Evolutionary conservation across 2,329 filamentous ascomycete species (phyloP), one percentile per base, ranked within the genome.

Genomic region (Alternaria triticimaculans): DNA sequence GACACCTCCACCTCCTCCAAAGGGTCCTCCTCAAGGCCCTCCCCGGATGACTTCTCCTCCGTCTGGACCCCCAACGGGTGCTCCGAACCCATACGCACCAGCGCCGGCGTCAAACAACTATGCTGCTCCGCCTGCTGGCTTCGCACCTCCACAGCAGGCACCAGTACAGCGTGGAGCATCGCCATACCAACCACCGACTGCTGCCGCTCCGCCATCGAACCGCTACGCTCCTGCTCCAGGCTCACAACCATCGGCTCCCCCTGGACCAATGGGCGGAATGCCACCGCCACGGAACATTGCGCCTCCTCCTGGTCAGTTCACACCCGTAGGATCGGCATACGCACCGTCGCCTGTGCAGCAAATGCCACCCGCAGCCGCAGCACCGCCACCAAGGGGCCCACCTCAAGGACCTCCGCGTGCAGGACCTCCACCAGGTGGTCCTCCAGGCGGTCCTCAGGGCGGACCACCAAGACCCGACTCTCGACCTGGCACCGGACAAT

Each of bases 141-240:
- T 82, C 81, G 67, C 84, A 80, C 79, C 83, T 33, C 80, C 74
- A 69, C 79, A 72, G 56, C 87, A 87, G 48, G 85, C 89, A 45
- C 87, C 88, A 20, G 86, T 93, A 55, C 87, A 89, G 21, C 89
- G 93, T 67, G 93, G 91, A 26, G 87, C 91, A 5, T 97, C 94
- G 25, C 94, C 94, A 6, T 97, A 97, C 80, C 93, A 94, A 73
- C 88, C 91, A 41, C 92, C 94, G 58, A 92, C 92, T 7, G 83
- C 89, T 93, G 89, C 82, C 83, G 84, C 89, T 82, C 76, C 81
- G 15, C 74, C 84, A 18, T 83, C 85, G 48, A 84, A 81, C 67
- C 87, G 87, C 49, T 93, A 91, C 78, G 87, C 89, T 11, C 87
- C 90, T 82, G 84, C 90, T 83, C 83, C 89, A 82, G 81, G 89